Evolutionary conservation across 2,329 filamentous ascomycete genomes (phyloP).

Genomic region (Aspergillus tanneri): DNA sequence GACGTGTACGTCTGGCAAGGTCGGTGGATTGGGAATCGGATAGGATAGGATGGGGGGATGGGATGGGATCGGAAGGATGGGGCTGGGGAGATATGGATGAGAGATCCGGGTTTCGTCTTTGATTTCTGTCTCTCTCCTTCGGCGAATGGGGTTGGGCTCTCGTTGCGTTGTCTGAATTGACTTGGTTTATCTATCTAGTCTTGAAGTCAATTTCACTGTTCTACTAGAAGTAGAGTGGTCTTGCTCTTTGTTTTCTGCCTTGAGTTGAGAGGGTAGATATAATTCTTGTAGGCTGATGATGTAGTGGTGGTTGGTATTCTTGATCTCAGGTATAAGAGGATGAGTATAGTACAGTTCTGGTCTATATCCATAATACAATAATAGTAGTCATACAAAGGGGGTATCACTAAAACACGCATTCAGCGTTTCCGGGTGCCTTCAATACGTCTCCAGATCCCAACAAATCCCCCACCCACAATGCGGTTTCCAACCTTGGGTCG

Average conservation of each 20-base stretch:
- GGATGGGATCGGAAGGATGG: conserved; percentile 11
- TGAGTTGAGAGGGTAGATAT: too few relatives aligned
- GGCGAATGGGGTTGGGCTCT: conserved; percentile 34
- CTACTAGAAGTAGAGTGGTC: conserved; percentile 11
- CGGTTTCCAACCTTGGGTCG: conserved; percentile 52
- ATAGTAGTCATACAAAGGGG: conserved; percentile 1
- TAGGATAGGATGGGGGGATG: background rate
- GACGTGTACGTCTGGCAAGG: conserved; percentile 17
- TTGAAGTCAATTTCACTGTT: conserved; percentile 1
- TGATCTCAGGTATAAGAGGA: too few relatives aligned
- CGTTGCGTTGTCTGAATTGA: conserved; percentile 4
- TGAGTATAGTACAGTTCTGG: conserved; percentile 8
- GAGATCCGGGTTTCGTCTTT: conserved; percentile 23
- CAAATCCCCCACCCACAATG: conserved; percentile 52
- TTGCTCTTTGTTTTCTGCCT: background rate
- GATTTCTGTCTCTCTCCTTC: conserved; percentile 18
- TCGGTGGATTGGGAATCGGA: conserved; percentile 12
- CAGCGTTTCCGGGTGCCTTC: conserved; percentile 27
- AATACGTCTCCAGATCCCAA: conserved; percentile 50
- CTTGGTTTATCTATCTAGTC: conserved; percentile 29
- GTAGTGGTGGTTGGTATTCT: too few relatives aligned
- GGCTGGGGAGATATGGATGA: background rate
- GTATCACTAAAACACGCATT: conserved; percentile 7
- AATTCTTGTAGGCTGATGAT: too few relatives aligned
- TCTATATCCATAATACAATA: background rate